Evolutionary conservation across 164 flowering plant species (phyloP), one percentile per base, ranked within the genome.

Genomic region (Euptelea pleiosperma): DNA sequence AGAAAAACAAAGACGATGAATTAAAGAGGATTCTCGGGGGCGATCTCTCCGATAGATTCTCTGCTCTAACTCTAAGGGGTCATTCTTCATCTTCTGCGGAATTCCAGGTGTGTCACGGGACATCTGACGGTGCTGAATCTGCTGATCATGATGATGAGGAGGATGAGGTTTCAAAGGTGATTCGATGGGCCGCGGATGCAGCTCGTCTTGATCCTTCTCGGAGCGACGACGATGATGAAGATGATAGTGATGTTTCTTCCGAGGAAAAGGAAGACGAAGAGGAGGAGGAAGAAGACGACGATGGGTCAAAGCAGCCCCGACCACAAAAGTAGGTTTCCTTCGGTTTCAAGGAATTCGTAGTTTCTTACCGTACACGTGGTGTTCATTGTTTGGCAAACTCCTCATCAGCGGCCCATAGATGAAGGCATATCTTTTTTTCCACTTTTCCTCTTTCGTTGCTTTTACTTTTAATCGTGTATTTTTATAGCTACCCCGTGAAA

Each of bases 141-240:
- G 46, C 24, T 4, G 28, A 4, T 42, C 65, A 31, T 9, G 64
- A 47, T 26, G 58, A 57, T 6, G 70, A 68, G 1, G 79, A 67
- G 9, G 72, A 60, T 21, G 80, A 70, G 11, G 77, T 68, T 1
- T 68, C 66, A 8, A 84, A 82, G 24, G 14, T 89, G 64, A 86
- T 89, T 1, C 68, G 58, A 67, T 89, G 96, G 96, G 96, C 96
- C 16, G 75, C 55, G 58, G 96, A 89, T 55, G 89, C 90, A 6
- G 93, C 89, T 49, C 85, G 87, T 25, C 96, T 89, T 29, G 84
- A 89, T 65, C 89, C 89, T 44, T 82, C 90, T 31, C 73, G 19
- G 1, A 24, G 52, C 21, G 58, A 46, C 6, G 63, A 64, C 2
- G 72, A 63, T 0, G 71, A 63, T 3, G 63, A 42, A 0, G 62